Evolutionary conservation across 164 flowering plant genomes (phyloP), one percentile per base, ranked within the genome.

Genomic region (Amborella trichopoda): DNA sequence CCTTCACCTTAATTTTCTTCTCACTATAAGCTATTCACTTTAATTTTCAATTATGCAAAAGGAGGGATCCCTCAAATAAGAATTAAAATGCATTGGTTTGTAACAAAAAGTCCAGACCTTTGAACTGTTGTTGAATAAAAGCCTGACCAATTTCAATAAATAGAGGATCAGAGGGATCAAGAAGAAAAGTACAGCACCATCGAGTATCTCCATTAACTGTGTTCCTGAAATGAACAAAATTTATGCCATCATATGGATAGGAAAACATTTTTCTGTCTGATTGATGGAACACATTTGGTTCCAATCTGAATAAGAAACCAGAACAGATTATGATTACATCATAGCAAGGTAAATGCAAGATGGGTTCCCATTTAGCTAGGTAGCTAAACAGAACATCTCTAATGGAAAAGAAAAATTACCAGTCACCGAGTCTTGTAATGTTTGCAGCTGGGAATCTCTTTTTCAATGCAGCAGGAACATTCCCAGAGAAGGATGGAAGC

Each of bases 401-500:
- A n/a, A n/a, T 44, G 30, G 27, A 10, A 44, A 21, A 12, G 17
- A 24, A 28, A 17, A 49, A 28, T 33, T 87, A 91, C 98, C 98
- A 91, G 30, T 87, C 78, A 40, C 90, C 96, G 28, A 91, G 90
- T 61, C 82, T 75, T 43, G 87, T 80, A 39, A 91, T 83, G 60
- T 77, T 83, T 54, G 98, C 94, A 25, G 79, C 72, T 54, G 95
- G 96, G 50, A 66, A 80, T 39, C 69, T 73, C 45, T 52, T 72
- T 57, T 59, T 71, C 47, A 91, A 46, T 50, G 93, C 83, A 42
- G 75, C 88, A 43, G 98, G 98, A 69, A 91, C 95, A 48, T 81
- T 91, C 27, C 96, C 98, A 55, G 98, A 83, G 70, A 91, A 91
- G 40, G 98, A 83, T 43, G 98, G 98, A 32, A 91, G 70, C 28